Evolutionary conservation across 2,329 filamentous ascomycete species (phyloP).

Genomic region (Bimuria novae-zelandiae): DNA sequence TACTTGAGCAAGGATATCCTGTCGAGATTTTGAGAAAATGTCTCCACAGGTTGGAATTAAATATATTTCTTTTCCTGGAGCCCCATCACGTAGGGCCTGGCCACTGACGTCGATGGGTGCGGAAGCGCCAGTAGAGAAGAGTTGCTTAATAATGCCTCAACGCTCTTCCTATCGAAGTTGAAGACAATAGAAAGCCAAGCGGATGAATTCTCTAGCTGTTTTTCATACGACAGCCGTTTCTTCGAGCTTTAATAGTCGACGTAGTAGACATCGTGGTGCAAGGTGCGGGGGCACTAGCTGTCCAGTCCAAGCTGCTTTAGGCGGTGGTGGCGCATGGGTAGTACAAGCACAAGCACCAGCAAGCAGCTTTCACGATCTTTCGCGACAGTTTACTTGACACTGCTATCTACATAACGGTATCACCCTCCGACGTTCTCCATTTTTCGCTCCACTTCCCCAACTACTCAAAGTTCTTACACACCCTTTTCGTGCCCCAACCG

Average conservation of each 20-base stretch:
- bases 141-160: too few species aligned
- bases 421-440: not conserved
- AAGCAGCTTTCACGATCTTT: too few species aligned
- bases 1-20: not conserved
- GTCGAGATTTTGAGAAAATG: not conserved
- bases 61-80: not conserved
- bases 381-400: too few species aligned
- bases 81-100: not conserved
- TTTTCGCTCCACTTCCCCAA: constrained; percentile 8
- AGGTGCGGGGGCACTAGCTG: too few species aligned
- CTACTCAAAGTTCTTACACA: constrained; percentile 12
- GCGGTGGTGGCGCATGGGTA: not conserved
- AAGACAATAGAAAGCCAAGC: too few species aligned
- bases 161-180: too few species aligned
- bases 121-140: not conserved
- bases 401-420: not conserved
- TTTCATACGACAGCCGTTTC: too few species aligned
- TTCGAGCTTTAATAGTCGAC: too few species aligned
- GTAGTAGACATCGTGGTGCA: too few species aligned
- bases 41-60: not conserved
- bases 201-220: too few species aligned
- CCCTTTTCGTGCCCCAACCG: constrained; percentile 13
- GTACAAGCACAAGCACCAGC: not conserved
- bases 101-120: not conserved
- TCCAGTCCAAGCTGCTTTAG: not conserved